Evolutionary conservation across 768 basidiomycete genomes (phyloP).

Genomic region (Xanthoconium purpureum): DNA sequence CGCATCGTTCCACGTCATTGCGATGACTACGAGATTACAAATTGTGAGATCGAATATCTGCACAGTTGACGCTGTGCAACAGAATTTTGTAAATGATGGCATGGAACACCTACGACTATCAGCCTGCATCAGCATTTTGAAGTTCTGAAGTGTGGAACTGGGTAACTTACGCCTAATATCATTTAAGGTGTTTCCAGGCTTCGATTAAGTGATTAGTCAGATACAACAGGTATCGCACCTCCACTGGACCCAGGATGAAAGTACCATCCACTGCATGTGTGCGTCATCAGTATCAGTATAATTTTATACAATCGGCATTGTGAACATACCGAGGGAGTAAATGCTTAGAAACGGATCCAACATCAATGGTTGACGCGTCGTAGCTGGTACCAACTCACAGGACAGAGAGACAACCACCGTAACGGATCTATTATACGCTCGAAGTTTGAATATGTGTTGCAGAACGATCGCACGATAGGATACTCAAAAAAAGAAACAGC

Average conservation of each 20-base stretch:
- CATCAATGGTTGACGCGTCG: background rate
- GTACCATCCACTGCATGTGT: background rate
- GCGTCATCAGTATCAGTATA: background rate
- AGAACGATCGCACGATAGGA: background rate
- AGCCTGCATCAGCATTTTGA: background rate
- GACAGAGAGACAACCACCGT: background rate
- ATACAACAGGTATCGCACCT: background rate
- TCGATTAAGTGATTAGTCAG: too few species aligned
- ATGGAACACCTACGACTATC: background rate
- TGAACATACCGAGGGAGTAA: background rate
- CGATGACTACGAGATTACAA: background rate
- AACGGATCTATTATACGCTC: background rate
- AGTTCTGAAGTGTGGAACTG: background rate
- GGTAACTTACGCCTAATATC: background rate
- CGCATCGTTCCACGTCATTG: background rate
- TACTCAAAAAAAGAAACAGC: background rate
- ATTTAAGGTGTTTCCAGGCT: background rate
- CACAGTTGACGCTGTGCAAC: background rate
- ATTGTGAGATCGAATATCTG: background rate
- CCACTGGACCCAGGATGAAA: background rate
- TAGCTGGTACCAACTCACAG: background rate
- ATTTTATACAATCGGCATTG: too few species aligned
- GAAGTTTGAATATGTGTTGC: background rate
- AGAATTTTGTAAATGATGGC: background rate
- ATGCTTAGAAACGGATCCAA: background rate